These are phyloP conservation scores for Collybiopsis luxurians DNA, from an alignment of 768 basidiomycete genomes.

Conservation along the genomic window DNA sequence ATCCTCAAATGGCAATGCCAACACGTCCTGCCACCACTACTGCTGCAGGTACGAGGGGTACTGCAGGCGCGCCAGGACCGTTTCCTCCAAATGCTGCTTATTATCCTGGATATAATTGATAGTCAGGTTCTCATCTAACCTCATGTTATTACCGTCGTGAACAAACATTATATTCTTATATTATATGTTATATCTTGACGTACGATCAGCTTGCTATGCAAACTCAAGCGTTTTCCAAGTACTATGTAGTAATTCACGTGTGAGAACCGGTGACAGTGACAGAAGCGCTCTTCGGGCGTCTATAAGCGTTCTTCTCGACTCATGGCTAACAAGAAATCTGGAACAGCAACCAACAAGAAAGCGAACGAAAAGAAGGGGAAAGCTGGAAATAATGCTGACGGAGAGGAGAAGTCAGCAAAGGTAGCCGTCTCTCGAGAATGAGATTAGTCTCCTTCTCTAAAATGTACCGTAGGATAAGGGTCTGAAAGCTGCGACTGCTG, in stretches of 20 bases:
- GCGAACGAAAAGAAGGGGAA: constrained; percentile 42
- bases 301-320: no score
- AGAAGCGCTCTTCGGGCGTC: no score
- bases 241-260: no score
- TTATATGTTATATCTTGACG: no score
- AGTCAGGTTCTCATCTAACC: no score
- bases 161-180: no score
- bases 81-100: background rate
- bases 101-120: background rate
- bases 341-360: constrained; percentile 24
- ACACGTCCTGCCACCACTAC: background rate
- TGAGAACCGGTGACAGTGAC: no score
- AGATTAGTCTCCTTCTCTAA: background rate
- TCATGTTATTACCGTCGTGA: no score
- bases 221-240: no score
- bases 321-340: constrained; percentile 9
- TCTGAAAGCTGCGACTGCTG: constrained; percentile 74
- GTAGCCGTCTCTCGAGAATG: constrained; percentile 17
- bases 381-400: constrained; percentile 26
- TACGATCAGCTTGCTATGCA: no score
- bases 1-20: background rate
- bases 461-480: constrained; percentile 21
- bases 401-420: constrained; percentile 39
- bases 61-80: background rate
- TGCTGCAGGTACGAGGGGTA: background rate